A percentile compares a stretch with the other conserved stretches of the same genome.
Evolutionary conservation across 1,284 basidiomycete species (phyloP).

Genomic region (Rhizopogon parksii): DNA sequence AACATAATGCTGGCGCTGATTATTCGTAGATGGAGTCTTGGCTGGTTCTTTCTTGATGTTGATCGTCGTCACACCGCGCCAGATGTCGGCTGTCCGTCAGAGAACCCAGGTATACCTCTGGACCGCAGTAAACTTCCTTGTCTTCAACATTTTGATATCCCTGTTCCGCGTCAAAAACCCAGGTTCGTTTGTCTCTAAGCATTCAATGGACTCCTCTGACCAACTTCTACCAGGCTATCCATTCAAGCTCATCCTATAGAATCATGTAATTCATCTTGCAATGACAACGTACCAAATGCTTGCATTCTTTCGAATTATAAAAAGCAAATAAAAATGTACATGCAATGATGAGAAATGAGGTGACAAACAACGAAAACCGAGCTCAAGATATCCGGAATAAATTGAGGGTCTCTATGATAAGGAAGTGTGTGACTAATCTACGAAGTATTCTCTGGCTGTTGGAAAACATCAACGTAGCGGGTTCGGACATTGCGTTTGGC

Average conservation of each 20-base stretch:
- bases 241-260: slow-evolving; percentile 65
- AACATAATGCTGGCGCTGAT: not conserved
- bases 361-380: slow-evolving; percentile 11
- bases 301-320: slow-evolving; percentile 9
- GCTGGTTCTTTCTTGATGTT: slow-evolving; percentile 81
- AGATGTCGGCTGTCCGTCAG: slow-evolving; percentile 72
- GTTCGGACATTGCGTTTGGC: slow-evolving; percentile 70
- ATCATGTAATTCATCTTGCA: not conserved
- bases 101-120: slow-evolving; percentile 86
- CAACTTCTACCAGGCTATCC: slow-evolving; percentile 53
- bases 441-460: slow-evolving; percentile 37
- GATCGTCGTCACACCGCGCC: slow-evolving; percentile 74
- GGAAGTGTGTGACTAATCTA: slow-evolving; percentile 7
- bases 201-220: slow-evolving; percentile 2
- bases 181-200: slow-evolving; percentile 39
- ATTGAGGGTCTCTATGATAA: not conserved
- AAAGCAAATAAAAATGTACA: slow-evolving; percentile 26
- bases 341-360: slow-evolving; percentile 14
- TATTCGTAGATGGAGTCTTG: slow-evolving; percentile 69
- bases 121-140: slow-evolving; percentile 74
- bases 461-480: slow-evolving; percentile 84
- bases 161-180: slow-evolving; percentile 91
- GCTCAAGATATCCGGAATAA: slow-evolving; percentile 3
- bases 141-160: slow-evolving; percentile 85
- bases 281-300: slow-evolving; percentile 2